Evolutionary conservation across 2,329 filamentous ascomycete genomes (phyloP), one percentile per base, ranked within the genome.

Genomic region (Nemania sp.): DNA sequence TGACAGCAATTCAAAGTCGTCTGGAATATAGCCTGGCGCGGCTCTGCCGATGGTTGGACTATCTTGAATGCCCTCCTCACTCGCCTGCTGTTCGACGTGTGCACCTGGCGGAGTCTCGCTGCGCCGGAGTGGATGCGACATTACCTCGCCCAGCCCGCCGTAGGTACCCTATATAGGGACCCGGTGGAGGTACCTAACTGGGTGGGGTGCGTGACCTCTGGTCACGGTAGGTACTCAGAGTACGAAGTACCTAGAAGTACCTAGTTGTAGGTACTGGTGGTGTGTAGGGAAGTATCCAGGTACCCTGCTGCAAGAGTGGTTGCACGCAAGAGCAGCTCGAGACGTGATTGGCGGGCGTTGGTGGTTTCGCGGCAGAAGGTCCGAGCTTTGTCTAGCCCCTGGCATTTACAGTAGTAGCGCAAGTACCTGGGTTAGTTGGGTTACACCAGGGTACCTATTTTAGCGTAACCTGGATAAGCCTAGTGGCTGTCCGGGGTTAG

Each of bases 51-150:
- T 78, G 52, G 78, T 79, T 68, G 80, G 79, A 72, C 79, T 81
- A 67, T 82, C 78, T 68, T 77, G 76, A 66, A 73, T 66, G 59
- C 63, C 67, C 63, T 69, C 52, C 25, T 58, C 53, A 57, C 54
- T 45, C 42, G 62, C 56, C 59, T 51, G 54, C 42, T 58, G 60
- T 57, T 60, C 62, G 62, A 60, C 51, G 52, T 68, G 62, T 65
- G 70, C 68, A 68, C 74, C 72, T 68, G 75, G 72, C 71, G 71
- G 72, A 73, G 72, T 76, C 71, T 80, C 74, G 71, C 76, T 75
- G 73, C 74, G 75, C 73, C 77, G 79, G 75, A 77, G 76, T 77
- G 79, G 78, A 76, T 83, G 81, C 76, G 81, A 81, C 81, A 83
- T 82, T 29, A 25, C 35, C 35, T 39, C 3, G 57, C 39, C 52